These are phyloP conservation scores for Thalassiosira hispida DNA, from an alignment of 352 stramenopile genomes.

Conservation along the genomic window DNA sequence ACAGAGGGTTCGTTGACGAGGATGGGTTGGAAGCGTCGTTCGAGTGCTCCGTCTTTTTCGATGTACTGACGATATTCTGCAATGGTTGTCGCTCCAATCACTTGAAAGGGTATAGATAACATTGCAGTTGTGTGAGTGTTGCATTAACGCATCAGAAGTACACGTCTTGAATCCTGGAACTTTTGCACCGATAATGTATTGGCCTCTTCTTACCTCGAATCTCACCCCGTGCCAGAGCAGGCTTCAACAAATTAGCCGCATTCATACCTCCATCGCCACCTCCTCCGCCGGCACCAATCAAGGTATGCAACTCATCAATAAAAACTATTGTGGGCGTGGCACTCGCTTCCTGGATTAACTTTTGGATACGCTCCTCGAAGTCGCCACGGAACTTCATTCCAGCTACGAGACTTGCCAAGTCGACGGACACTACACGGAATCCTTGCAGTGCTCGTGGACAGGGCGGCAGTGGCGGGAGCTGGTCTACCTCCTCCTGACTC, in stretches of 20 bases:
- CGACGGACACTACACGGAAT: conserved; percentile 82
- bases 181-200: too few species aligned
- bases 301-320: conserved; percentile 95
- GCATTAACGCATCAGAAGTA: too few species aligned
- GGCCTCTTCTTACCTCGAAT: conserved; percentile 60
- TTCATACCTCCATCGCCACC: conserved; percentile 80
- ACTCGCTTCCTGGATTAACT: conserved; percentile 92
- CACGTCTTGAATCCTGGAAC: too few species aligned
- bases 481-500: conserved; percentile 53
- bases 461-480: conserved; percentile 49
- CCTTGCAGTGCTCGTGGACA: conserved; percentile 69
- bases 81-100: conserved; percentile 96
- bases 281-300: conserved; percentile 88
- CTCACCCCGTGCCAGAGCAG: conserved; percentile 90
- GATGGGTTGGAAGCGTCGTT: conserved; percentile 97
- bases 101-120: too few species aligned
- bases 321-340: conserved; percentile 94
- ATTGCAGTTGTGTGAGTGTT: too few species aligned
- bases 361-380: conserved; percentile 97
- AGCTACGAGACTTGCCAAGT: conserved; percentile 90
- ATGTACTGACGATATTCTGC: conserved; percentile 98
- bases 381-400: conserved; percentile 93
- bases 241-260: conserved; percentile 95
- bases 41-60: conserved; percentile 98
- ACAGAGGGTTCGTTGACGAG: conserved; percentile 93